Percentiles rank a stretch among this genome's conserved stretches.
These are phyloP conservation scores for Maudiozyma humilis DNA, from an alignment of 1,139 yeast species.

Conservation along the genomic window DNA sequence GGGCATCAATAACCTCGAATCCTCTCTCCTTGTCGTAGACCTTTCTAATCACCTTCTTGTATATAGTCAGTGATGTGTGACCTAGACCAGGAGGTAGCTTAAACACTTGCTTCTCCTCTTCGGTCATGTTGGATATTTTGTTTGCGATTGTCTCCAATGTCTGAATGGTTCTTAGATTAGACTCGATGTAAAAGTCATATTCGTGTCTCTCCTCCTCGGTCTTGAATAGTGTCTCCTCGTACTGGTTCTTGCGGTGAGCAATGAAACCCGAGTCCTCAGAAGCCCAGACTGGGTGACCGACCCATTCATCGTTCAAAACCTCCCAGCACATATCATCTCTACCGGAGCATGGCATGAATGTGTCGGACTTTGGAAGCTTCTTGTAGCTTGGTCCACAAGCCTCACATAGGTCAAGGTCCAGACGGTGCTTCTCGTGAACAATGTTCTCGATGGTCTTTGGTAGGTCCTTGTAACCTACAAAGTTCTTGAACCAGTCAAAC, in stretches of 20 bases:
- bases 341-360: conserved; percentile 96
- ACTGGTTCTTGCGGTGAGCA: conserved; percentile 95
- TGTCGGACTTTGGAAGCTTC: conserved; percentile 85
- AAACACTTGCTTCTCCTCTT: conserved; percentile 78
- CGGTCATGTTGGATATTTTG: conserved; percentile 85
- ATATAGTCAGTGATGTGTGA: conserved; percentile 80
- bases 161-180: conserved; percentile 89
- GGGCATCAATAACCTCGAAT: conserved; percentile 88
- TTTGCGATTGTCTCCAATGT: conserved; percentile 92
- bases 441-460: conserved; percentile 81
- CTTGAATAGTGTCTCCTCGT: conserved; percentile 88
- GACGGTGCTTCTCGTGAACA: conserved; percentile 78
- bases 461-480: conserved; percentile 77
- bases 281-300: conserved; percentile 99
- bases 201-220: conserved; percentile 97
- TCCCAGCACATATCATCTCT: conserved; percentile 99
- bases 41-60: conserved; percentile 85
- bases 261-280: conserved; percentile 97
- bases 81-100: conserved; percentile 91
- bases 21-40: conserved; percentile 93
- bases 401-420: conserved; percentile 76
- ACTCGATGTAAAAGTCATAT: conserved; percentile 91
- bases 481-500: conserved; percentile 82
- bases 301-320: conserved; percentile 97
- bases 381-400: conserved; percentile 92